Percentiles rank a stretch among this genome's conserved stretches.
These are phyloP conservation scores for Penicillium corylophilum DNA, from an alignment of 2,329 filamentous ascomycete species.

Conservation along the genomic window DNA sequence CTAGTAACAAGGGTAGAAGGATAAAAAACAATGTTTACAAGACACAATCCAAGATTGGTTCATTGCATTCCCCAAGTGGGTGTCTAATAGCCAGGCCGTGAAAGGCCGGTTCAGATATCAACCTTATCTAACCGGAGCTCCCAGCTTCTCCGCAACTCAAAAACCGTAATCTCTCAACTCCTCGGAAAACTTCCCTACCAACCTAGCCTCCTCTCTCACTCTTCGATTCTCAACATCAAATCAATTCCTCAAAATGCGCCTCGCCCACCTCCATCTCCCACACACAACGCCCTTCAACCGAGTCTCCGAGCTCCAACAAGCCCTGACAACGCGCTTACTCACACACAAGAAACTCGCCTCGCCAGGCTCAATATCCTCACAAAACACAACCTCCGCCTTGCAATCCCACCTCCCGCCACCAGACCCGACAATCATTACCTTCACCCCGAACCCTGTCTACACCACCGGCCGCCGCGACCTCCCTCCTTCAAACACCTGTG, in stretches of 20 bases:
- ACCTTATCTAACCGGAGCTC: constrained; percentile 18
- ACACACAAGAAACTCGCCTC: constrained; percentile 55
- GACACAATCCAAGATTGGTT: background rate
- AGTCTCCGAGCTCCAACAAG: constrained; percentile 57
- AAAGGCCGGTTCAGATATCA: constrained; percentile 3
- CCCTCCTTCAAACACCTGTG: constrained; percentile 38
- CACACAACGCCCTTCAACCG: constrained; percentile 54
- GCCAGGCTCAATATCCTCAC: constrained; percentile 19
- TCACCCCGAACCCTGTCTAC: constrained; percentile 79
- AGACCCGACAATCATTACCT: constrained; percentile 73
- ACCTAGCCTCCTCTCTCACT: background rate
- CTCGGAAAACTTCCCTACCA: constrained; percentile 15
- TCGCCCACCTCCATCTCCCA: constrained; percentile 62
- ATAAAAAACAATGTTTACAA: background rate
- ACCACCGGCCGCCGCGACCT: constrained; percentile 83
- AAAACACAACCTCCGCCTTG: constrained; percentile 19
- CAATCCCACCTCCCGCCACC: constrained; percentile 48
- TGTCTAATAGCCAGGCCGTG: background rate
- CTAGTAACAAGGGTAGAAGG: background rate
- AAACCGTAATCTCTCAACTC: constrained; percentile 14
- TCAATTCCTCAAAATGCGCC: constrained; percentile 43
- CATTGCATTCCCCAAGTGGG: background rate
- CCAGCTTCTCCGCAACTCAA: constrained; percentile 24
- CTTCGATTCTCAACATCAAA: background rate
- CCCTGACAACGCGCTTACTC: constrained; percentile 58